These are phyloP conservation scores for Saturnispora ahearnii DNA, from an alignment of 805 yeast species.

Conservation along the genomic window DNA sequence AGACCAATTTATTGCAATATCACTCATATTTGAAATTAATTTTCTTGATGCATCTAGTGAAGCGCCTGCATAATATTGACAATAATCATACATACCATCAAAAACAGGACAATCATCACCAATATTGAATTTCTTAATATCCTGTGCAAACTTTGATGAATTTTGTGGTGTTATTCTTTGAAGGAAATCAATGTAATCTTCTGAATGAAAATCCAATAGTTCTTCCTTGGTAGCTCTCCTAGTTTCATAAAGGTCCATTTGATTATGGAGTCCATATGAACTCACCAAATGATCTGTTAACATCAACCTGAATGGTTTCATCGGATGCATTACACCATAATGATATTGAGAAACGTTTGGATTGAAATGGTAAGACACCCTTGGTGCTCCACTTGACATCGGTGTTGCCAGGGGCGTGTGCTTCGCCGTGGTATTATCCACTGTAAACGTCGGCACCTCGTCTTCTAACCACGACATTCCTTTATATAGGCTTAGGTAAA, in stretches of 20 bases:
- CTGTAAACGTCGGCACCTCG: constrained; percentile 16
- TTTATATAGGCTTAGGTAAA: background rate
- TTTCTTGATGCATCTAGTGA: constrained; percentile 88
- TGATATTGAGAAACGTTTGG: constrained; percentile 74
- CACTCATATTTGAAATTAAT: constrained; percentile 76
- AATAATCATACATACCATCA: constrained; percentile 90
- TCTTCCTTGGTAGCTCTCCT: constrained; percentile 76
- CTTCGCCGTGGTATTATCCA: constrained; percentile 17
- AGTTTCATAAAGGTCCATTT: constrained; percentile 85
- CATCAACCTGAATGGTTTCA: constrained; percentile 94
- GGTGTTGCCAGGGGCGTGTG: constrained; percentile 35
- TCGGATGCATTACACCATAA: constrained; percentile 93
- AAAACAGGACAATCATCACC: constrained; percentile 94
- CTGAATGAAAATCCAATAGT: constrained; percentile 72
- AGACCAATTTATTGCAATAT: constrained; percentile 92
- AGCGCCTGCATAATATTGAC: constrained; percentile 86
- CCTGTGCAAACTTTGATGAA: constrained; percentile 46
- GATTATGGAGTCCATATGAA: constrained; percentile 74
- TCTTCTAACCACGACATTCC: constrained; percentile 21
- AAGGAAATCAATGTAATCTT: constrained; percentile 75
- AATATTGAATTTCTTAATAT: constrained; percentile 66
- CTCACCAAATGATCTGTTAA: constrained; percentile 86
- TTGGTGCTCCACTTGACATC: constrained; percentile 31
- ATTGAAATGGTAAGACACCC: constrained; percentile 84
- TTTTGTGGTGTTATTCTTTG: constrained; percentile 71